These are phyloP conservation scores for Peribolospora kevripleyi DNA, from an alignment of 768 basidiomycete species.

Conservation along the genomic window DNA sequence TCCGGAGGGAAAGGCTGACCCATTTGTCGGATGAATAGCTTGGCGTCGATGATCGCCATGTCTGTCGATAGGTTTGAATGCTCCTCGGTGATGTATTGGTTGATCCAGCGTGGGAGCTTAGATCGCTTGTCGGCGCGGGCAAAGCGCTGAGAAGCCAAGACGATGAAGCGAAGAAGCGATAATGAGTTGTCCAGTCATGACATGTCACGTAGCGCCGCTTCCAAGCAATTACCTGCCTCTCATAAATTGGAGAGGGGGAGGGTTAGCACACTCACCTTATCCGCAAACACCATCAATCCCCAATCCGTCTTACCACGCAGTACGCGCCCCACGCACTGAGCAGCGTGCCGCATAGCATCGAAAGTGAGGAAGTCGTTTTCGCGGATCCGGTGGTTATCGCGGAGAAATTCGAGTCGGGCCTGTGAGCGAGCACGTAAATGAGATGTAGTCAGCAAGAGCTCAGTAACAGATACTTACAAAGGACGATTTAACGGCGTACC, in stretches of 20 bases:
- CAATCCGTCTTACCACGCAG: conserved; percentile 96
- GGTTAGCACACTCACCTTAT: conserved; percentile 38
- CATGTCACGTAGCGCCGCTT: background rate
- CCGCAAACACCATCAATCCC: conserved; percentile 98
- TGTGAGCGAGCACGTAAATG: background rate
- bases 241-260: background rate
- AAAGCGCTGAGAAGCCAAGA: conserved; percentile 37
- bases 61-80: conserved; percentile 94
- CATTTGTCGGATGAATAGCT: conserved; percentile 93
- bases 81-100: conserved; percentile 96
- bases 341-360: conserved; percentile 97
- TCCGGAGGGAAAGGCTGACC: conserved; percentile 94
- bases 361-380: conserved; percentile 98
- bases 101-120: conserved; percentile 95
- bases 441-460: background rate
- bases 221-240: background rate
- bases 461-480: background rate
- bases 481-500: conserved; percentile 9
- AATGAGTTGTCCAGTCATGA: background rate
- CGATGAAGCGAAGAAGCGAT: background rate
- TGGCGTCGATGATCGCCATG: conserved; percentile 82
- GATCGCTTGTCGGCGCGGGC: conserved; percentile 79
- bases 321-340: conserved; percentile 94
- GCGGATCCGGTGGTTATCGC: conserved; percentile 93
- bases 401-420: conserved; percentile 83